Base-by-base conservation (phyloP, 768 basidiomycete genomes). In the Lactarius akahatsu region DNA sequence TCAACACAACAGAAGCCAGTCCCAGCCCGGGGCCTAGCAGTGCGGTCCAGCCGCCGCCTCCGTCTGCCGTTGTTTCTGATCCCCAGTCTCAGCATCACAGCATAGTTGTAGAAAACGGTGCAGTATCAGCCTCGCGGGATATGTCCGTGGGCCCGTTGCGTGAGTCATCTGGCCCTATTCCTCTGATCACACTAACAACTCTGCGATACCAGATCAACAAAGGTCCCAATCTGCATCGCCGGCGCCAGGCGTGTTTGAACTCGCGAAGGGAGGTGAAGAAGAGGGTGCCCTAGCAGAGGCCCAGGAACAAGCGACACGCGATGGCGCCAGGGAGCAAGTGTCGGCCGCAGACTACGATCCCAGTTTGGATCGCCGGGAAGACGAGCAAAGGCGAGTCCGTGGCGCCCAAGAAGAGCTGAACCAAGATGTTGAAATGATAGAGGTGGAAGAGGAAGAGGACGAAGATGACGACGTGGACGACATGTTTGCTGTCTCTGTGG, bases 331-430 rank as follows among this genome's bases (percentile, higher is more conserved):
- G 40, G 87, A 90, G 70, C 91, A 94, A 73, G 81, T 97, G 54
- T 91, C 87, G 36, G 96, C 96, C 26, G 96, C 94, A 55, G 96
- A 98, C 77, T 97, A 97, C 76, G 91, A 98, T 74, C 88, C 90
- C 40, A 86, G 83, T 70, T 74, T 89, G 70, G 96, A 98, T 78
- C 84, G 90, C 28, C 83, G 89, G 28, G 92, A 92, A 73, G 93
- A 96, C 69, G 91, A 94, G 68, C 86, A 87, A 65, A 86, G 86
- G 69, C 85, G 89, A 23, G 82, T 86, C 38, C 80, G 84, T 73
- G 72, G 79, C 69, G 75, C 78, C 34, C 78, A 79, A 38, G 78
- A 72, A 23, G 76, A 77, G 61, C 73, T 76, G 20, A 71, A 62
- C 15, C 74, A 76, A 30, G 82, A 83, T n/a, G 78, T 81, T 30